Conservation (phyloP, 768 basidiomycete genomes). For the Melanogaster broomeanus region DNA sequence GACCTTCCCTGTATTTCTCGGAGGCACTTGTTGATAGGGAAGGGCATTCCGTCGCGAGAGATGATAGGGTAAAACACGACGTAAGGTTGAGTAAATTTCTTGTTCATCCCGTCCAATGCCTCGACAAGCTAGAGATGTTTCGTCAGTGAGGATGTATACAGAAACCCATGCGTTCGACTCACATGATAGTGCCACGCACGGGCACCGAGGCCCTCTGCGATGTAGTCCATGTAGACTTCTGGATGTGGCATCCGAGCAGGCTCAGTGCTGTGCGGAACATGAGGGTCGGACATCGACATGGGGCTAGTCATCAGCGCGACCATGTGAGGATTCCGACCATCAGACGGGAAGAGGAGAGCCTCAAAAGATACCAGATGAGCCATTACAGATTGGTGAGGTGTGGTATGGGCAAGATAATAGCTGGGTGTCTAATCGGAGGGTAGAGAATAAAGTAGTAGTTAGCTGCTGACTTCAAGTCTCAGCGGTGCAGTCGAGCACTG, state of each 20-base stretch:
- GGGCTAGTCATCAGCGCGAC: conserved; percentile 77
- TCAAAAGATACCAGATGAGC: conserved; percentile 65
- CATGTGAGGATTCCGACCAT: conserved; percentile 72
- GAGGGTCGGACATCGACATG: conserved; percentile 42
- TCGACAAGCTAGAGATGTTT: conserved; percentile 57
- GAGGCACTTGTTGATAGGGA: conserved; percentile 76
- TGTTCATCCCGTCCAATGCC: conserved; percentile 77
- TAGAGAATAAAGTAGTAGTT: conserved; percentile 20
- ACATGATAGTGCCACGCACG: conserved; percentile 78
- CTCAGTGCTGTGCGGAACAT: conserved; percentile 44
- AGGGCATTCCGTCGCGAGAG: conserved; percentile 79
- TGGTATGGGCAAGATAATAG: conserved; percentile 16
- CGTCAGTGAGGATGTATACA: conserved; percentile 18
- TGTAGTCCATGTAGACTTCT: conserved; percentile 84
- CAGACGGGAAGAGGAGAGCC: conserved; percentile 77
- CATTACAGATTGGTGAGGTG: conserved; percentile 42
- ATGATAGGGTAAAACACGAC: conserved; percentile 77
- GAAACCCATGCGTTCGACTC: conserved; percentile 22
- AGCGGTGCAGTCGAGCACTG: conserved; percentile 24
- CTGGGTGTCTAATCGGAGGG: conserved; percentile 8
- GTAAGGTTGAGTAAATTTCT: conserved; percentile 77
- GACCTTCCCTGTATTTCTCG: conserved; percentile 69
- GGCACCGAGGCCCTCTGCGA: conserved; percentile 69
- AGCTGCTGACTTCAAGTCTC: conserved; percentile 15
- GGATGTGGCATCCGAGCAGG: conserved; percentile 76